A percentile compares a stretch with the other conserved stretches of the same genome.
Conservation (phyloP, 192 early-diverging fungal genomes). For the Backusella westeae region DNA sequence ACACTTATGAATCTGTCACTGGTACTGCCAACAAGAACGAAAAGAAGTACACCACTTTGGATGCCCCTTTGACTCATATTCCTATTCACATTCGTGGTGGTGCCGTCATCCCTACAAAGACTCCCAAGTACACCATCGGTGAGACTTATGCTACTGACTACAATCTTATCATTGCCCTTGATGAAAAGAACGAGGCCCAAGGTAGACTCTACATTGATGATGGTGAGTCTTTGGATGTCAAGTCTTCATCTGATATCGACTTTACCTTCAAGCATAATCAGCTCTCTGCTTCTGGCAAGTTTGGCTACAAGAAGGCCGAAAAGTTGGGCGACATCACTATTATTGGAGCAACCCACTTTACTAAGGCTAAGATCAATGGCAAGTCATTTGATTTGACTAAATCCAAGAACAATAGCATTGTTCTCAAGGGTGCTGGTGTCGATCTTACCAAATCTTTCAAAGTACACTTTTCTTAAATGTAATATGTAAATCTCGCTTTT, state of each 20-base stretch:
- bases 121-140: slow-evolving; percentile 44
- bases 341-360: slow-evolving; percentile 6
- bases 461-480: neutral
- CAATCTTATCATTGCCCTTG: slow-evolving; percentile 54
- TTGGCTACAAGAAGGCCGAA: slow-evolving; percentile 17
- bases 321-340: slow-evolving; percentile 5
- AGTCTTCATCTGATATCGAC: slow-evolving; percentile 20
- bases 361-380: slow-evolving; percentile 9
- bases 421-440: neutral
- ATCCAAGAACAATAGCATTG: neutral
- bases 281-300: slow-evolving; percentile 21
- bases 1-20: slow-evolving; percentile 33
- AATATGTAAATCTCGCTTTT: neutral
- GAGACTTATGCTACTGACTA: slow-evolving; percentile 43
- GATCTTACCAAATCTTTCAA: neutral
- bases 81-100: slow-evolving; percentile 65
- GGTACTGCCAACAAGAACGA: slow-evolving; percentile 12
- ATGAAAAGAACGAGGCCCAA: slow-evolving; percentile 38
- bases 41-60: slow-evolving; percentile 38
- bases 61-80: slow-evolving; percentile 50
- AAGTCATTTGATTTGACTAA: neutral
- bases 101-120: slow-evolving; percentile 51
- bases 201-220: slow-evolving; percentile 64
- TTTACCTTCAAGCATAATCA: slow-evolving; percentile 17
- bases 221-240: slow-evolving; percentile 47